Evolutionary conservation across 768 basidiomycete genomes (phyloP).

Genomic region (Russula foetens): DNA sequence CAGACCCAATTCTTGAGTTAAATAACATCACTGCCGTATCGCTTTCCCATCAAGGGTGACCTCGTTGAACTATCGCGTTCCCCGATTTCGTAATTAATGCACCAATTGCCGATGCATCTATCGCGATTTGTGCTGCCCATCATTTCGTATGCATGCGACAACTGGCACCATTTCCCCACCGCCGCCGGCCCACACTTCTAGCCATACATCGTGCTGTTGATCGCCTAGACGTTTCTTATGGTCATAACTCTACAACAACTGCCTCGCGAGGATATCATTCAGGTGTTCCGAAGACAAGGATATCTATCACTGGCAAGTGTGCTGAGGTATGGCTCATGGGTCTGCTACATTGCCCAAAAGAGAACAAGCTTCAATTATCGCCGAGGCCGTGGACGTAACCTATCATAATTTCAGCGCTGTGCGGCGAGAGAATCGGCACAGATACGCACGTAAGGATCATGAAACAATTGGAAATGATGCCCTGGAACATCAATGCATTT

Average conservation of each 20-base stretch:
- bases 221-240: neutral
- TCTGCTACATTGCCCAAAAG: slow-evolving; percentile 3
- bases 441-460: slow-evolving; percentile 38
- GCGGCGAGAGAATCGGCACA: neutral
- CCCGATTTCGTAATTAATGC: neutral
- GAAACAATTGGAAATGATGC: slow-evolving; percentile 57
- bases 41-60: no score
- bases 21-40: no score
- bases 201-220: neutral
- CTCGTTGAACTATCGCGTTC: neutral
- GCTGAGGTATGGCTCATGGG: neutral
- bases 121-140: no score
- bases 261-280: neutral
- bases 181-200: no score
- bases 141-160: no score
- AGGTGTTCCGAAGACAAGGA: neutral
- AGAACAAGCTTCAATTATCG: slow-evolving; percentile 10
- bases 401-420: neutral
- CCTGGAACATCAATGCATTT: slow-evolving; percentile 52
- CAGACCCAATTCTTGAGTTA: no score
- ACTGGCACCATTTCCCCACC: neutral
- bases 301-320: neutral
- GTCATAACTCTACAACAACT: neutral
- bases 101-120: no score
- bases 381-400: slow-evolving; percentile 4